Evolutionary conservation across 2,329 filamentous ascomycete genomes (phyloP), one percentile per base, ranked within the genome.

Genomic region (Colletotrichum tabaci): DNA sequence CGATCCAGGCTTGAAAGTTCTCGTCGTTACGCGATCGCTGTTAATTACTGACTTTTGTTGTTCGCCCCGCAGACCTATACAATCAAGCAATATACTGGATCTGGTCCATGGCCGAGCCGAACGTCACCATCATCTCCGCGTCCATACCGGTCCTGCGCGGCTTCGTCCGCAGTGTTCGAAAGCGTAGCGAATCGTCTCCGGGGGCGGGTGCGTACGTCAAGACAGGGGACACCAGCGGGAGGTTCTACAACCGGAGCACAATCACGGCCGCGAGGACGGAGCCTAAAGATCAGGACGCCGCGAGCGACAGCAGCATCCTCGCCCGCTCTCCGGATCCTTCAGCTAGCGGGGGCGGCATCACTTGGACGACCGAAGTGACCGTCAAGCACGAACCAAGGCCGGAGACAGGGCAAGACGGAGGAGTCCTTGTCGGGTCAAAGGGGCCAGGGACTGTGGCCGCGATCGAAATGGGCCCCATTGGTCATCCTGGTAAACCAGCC

Each of bases 61-160:
- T 5, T 42, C 40, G 40, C 40, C 40, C 15, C n/a, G 2, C 50
- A 65, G 52, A 65, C 18, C 8, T 65, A 16, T 66, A 66, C 61
- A 68, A 64, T 46, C 61, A 60, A 44, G 38, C 52, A 16, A 58
- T 67, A 23, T 72, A 65, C 52, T 69, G 64, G 66, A 71, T 79
- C 15, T 76, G 74, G 66, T 76, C 76, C 4, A 73, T 77, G 30
- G 78, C 79, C 23, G 79, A 80, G 57, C 76, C 75, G 7, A 74
- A 77, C 18, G 72, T 80, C 21, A 77, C 78, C 12, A 80, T 80
- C 56, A 78, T 80, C 62, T 77, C 79, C 0, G 75, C 79, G 8
- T 79, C 76, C 9, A 76, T 80, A 10, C 79, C 78, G 1, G 76
- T 77, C 8, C 73, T 80, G 15, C 76, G 78, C 9, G 77, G 76